Conservation (phyloP, 768 basidiomycete genomes). For the Thelephora aurantiotincta region DNA sequence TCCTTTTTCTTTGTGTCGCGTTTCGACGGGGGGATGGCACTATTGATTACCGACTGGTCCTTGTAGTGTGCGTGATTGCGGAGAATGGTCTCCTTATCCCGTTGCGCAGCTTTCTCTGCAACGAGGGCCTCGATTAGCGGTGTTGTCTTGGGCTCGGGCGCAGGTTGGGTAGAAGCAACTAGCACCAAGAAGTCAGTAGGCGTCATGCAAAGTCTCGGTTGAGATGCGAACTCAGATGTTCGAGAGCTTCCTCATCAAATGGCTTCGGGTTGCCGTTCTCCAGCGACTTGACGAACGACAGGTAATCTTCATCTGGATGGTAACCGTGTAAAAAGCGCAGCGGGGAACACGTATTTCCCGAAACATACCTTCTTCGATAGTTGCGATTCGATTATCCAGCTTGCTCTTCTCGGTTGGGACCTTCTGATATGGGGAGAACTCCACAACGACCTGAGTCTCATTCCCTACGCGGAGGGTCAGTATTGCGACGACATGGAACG, state of each 20-base stretch:
- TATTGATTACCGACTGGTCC: conserved; percentile 21
- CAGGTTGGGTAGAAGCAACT: conserved; percentile 55
- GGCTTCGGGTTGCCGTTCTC: conserved; percentile 31
- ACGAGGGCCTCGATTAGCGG: conserved; percentile 90
- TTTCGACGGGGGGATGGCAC: conserved; percentile 21
- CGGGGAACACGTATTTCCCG: background rate
- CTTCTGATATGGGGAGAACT: conserved; percentile 90
- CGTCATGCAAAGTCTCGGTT: background rate
- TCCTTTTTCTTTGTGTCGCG: conserved; percentile 26
- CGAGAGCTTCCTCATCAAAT: conserved; percentile 47
- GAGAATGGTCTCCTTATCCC: conserved; percentile 59
- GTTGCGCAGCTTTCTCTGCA: conserved; percentile 56
- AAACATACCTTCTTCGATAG: conserved; percentile 76
- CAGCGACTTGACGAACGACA: conserved; percentile 69
- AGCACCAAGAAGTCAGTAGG: background rate
- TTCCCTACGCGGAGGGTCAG: conserved; percentile 39
- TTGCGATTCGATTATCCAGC: conserved; percentile 64
- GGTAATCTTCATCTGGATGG: conserved; percentile 60
- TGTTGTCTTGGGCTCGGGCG: conserved; percentile 62
- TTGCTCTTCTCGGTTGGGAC: conserved; percentile 66
- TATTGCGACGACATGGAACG: background rate
- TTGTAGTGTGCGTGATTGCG: conserved; percentile 66
- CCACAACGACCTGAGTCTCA: conserved; percentile 80
- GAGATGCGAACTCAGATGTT: conserved; percentile 38
- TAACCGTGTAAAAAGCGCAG: background rate